Conservation (phyloP, 2,329 filamentous ascomycete genomes). For the Cladosporium sp. region DNA sequence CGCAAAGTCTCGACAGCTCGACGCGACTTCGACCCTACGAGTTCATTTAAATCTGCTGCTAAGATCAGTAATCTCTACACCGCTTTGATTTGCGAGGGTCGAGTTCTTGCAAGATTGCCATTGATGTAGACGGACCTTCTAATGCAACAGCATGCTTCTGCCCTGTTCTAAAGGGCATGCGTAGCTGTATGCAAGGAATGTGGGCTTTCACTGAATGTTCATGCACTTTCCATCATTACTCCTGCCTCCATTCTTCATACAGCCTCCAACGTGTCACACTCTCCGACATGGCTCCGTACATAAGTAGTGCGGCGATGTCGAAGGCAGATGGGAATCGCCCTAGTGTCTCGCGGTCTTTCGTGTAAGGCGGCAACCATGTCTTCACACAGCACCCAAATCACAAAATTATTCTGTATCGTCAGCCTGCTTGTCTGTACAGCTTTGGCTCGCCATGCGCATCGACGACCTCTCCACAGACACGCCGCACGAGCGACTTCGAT, state of each 20-base stretch:
- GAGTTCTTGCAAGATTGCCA: too few relatives aligned
- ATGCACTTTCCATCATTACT: constrained; percentile 6
- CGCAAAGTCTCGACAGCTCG: not conserved
- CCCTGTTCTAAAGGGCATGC: too few relatives aligned
- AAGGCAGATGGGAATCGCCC: not conserved
- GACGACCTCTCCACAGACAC: not conserved
- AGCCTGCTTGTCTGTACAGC: not conserved
- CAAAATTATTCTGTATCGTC: not conserved
- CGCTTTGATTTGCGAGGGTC: too few relatives aligned
- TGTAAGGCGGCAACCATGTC: not conserved
- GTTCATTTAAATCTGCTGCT: too few relatives aligned
- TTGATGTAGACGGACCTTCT: too few relatives aligned
- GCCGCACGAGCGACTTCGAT: not conserved
- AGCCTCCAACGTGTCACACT: constrained; percentile 4
- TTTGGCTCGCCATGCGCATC: constrained; percentile 1
- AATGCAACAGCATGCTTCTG: too few relatives aligned
- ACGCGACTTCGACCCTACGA: not conserved
- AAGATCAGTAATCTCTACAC: too few relatives aligned
- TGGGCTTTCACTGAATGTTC: not conserved
- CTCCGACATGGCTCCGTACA: not conserved
- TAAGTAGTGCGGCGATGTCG: not conserved
- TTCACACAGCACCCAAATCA: not conserved
- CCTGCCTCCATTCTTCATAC: constrained; percentile 6
- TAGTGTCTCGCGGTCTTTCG: not conserved
- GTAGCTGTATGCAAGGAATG: constrained; percentile 2